Conservation (phyloP, 2,329 filamentous ascomycete species). For the Talaromyces rugulosus region DNA sequence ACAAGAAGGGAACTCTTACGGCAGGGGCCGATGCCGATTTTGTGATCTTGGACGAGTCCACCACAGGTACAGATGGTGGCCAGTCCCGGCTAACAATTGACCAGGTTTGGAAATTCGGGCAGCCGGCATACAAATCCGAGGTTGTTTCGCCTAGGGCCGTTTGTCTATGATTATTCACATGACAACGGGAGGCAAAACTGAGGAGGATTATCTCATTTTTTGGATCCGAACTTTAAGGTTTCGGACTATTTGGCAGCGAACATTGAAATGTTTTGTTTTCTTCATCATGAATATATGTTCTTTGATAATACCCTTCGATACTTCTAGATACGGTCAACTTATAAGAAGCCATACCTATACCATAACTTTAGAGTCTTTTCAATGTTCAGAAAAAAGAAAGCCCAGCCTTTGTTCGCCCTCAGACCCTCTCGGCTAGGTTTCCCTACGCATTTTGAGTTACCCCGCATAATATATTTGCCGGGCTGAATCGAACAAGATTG, state of each 20-base stretch:
- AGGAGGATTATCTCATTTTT: background rate
- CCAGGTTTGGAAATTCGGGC: constrained; percentile 3
- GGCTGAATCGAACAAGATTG: no score
- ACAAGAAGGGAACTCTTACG: constrained; percentile 51
- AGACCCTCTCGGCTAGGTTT: background rate
- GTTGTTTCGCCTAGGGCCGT: background rate
- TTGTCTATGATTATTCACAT: background rate
- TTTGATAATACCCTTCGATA: background rate
- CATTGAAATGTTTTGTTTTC: background rate
- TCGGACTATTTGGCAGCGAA: no score
- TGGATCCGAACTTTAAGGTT: no score
- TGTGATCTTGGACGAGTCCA: constrained; percentile 59
- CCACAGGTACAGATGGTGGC: background rate
- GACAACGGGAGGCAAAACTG: background rate
- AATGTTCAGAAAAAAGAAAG: background rate
- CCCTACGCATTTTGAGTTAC: background rate
- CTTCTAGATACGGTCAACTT: background rate
- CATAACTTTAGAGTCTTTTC: background rate
- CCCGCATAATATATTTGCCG: background rate
- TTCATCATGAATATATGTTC: background rate
- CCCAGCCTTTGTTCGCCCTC: background rate
- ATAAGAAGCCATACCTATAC: background rate
- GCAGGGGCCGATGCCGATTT: constrained; percentile 65
- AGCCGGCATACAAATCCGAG: background rate
- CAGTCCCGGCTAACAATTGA: background rate